Evolutionary conservation across 345 rosid species (phyloP).

Genomic region (Rhodamnia argentea): DNA sequence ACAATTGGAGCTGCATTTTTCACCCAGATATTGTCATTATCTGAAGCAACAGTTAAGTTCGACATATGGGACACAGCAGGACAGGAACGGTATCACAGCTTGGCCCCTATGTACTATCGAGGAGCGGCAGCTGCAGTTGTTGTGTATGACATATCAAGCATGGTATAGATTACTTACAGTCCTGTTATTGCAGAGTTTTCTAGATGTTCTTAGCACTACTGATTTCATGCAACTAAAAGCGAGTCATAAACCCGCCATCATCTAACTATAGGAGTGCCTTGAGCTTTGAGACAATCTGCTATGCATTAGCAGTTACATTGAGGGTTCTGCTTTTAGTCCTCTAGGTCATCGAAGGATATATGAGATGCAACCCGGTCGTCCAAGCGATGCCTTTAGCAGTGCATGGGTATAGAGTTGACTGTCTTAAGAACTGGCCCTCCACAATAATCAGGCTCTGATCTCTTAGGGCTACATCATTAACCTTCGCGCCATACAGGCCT

Average conservation of each 20-base stretch:
- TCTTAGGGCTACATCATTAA: neutral
- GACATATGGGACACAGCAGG: slow-evolving; percentile 51
- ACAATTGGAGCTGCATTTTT: slow-evolving; percentile 47
- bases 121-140: slow-evolving; percentile 40
- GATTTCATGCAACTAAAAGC: neutral
- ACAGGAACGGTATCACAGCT: slow-evolving; percentile 40
- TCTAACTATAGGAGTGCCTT: neutral
- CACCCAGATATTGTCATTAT: slow-evolving; percentile 29
- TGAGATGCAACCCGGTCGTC: neutral
- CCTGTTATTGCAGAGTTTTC: neutral
- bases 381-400: neutral
- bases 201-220: neutral
- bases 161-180: slow-evolving; percentile 1
- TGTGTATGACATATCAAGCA: slow-evolving; percentile 32
- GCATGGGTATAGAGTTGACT: neutral
- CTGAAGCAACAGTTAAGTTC: slow-evolving; percentile 38
- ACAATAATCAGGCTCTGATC: neutral
- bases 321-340: neutral
- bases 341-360: neutral
- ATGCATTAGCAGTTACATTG: neutral
- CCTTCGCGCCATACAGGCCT: neutral
- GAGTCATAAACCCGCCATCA: neutral
- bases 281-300: neutral
- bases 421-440: neutral
- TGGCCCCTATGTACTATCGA: slow-evolving; percentile 47